These are phyloP conservation scores for Remersonia thermophila DNA, from an alignment of 2,329 filamentous ascomycete species.

Conservation along the genomic window DNA sequence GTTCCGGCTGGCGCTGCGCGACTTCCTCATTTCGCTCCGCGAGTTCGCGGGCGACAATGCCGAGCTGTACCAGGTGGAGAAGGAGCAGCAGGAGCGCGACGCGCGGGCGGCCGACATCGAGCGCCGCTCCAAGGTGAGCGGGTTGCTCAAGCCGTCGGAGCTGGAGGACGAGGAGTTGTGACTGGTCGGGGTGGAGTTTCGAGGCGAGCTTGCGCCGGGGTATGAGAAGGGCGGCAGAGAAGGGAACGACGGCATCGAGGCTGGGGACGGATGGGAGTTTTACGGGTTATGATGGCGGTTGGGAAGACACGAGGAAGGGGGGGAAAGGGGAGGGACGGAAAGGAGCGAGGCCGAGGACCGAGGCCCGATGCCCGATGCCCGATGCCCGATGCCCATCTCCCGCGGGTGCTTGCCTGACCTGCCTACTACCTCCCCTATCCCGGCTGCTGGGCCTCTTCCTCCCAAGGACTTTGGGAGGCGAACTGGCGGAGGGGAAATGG, in stretches of 20 bases:
- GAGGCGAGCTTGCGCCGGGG: slow-evolving; percentile 44
- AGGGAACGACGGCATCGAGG: slow-evolving; percentile 12
- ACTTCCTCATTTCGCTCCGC: slow-evolving; percentile 94
- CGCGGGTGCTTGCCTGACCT: no score
- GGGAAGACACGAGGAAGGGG: no score
- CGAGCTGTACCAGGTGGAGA: slow-evolving; percentile 85
- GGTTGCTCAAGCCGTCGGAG: slow-evolving; percentile 93
- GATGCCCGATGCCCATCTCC: no score
- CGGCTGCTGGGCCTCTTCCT: no score
- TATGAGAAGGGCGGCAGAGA: slow-evolving; percentile 9
- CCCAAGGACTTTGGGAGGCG: no score
- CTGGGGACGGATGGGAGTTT: slow-evolving; percentile 51
- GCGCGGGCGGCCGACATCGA: slow-evolving; percentile 82
- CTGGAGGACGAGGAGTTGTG: slow-evolving; percentile 84
- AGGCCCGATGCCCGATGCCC: no score
- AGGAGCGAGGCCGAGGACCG: no score
- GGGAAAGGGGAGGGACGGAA: no score
- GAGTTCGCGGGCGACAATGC: slow-evolving; percentile 94
- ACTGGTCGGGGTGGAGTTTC: slow-evolving; percentile 55
- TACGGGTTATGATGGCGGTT: slow-evolving; percentile 50
- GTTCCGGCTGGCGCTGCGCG: slow-evolving; percentile 90
- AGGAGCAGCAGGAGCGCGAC: slow-evolving; percentile 80
- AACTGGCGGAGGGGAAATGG: no score
- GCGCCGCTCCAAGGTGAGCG: slow-evolving; percentile 86
- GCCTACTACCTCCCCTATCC: no score